Base-by-base conservation (phyloP, 306 rosid genomes). In the Dalbergia cochinchinensis region DNA sequence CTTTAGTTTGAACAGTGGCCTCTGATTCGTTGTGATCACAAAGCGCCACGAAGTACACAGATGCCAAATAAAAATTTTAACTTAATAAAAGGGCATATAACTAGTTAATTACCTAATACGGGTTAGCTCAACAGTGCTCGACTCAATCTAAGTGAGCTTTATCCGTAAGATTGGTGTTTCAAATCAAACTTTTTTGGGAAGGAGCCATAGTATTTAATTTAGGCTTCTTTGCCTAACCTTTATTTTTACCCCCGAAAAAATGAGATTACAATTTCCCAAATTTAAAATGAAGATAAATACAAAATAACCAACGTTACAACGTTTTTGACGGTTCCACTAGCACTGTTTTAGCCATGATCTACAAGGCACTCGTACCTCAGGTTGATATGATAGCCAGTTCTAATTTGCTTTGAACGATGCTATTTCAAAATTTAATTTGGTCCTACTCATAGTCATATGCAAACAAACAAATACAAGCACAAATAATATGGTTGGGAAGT, bases 381-480 rank as follows among this genome's bases (percentile, higher is more conserved):
- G 31, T 71, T 54, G 26, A 66, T 59, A 42, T 62, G 74, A 39
- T 77, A 31, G 18, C 42, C 45, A 57, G 60, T 37, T 81, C 58
- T 62, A 31, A 26, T 55, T 65, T 77, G 60, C 53, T 71, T 69
- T 75, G 15, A 39, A 71, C 60, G 54, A 69, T 54, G 84, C 5
- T 63, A 34, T 69, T 77, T 77, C 65, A 16, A 85, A 78, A 54
- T 1, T 59, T 61, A 34, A 44, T 65, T 71, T 63, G 71, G 77
- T 53, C 51, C 51, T 37, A 37, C 1, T 37, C 7, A 0, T 35
- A 4, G 2, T 35, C 76, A 34, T 33, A 60, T 59, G 60, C 33
- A 88, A 80, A 85, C 85, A 83, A 79, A 85, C 71, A 65, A 80
- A 77, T 62, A 58, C 34, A 51, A 12, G 54, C 20, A 18, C 55